Conservation (phyloP, 1,284 basidiomycete species). For the Tilletia horrida region DNA sequence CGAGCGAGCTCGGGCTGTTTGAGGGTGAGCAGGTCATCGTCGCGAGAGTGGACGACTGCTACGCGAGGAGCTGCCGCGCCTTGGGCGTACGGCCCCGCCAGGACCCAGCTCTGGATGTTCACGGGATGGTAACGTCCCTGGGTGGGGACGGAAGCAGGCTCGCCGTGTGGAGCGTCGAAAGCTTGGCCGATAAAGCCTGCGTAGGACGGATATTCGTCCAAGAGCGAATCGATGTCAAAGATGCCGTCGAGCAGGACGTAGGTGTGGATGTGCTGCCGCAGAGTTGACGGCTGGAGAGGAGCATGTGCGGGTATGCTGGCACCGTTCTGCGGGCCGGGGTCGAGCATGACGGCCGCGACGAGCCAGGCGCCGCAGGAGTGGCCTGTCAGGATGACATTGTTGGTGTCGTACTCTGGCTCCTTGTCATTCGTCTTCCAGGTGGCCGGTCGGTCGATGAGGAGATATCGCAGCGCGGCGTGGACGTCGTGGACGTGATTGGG, state of each 20-base stretch:
- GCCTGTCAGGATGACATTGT: not conserved
- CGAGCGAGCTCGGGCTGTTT: slow-evolving; percentile 8
- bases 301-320: not conserved
- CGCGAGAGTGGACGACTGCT: not conserved
- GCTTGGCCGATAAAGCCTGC: slow-evolving; percentile 5
- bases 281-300: not conserved
- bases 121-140: not conserved
- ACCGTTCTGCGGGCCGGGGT: not conserved
- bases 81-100: slow-evolving; percentile 67
- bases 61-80: not conserved
- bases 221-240: slow-evolving; percentile 7
- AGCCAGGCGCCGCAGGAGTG: slow-evolving; percentile 14
- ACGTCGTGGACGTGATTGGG: slow-evolving; percentile 24
- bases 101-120: slow-evolving; percentile 62
- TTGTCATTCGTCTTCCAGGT: not conserved
- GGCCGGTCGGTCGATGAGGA: slow-evolving; percentile 24
- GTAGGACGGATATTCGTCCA: slow-evolving; percentile 5
- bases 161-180: not conserved
- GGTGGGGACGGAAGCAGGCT: not conserved
- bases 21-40: slow-evolving; percentile 7
- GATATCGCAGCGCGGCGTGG: slow-evolving; percentile 26
- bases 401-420: not conserved
- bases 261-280: slow-evolving; percentile 2
- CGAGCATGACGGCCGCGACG: slow-evolving; percentile 4
- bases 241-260: slow-evolving; percentile 14